Percentiles rank a stretch among this genome's conserved stretches.
Evolutionary conservation across 805 yeast species (phyloP).

Genomic region (Wickerhamiella occidentalis): DNA sequence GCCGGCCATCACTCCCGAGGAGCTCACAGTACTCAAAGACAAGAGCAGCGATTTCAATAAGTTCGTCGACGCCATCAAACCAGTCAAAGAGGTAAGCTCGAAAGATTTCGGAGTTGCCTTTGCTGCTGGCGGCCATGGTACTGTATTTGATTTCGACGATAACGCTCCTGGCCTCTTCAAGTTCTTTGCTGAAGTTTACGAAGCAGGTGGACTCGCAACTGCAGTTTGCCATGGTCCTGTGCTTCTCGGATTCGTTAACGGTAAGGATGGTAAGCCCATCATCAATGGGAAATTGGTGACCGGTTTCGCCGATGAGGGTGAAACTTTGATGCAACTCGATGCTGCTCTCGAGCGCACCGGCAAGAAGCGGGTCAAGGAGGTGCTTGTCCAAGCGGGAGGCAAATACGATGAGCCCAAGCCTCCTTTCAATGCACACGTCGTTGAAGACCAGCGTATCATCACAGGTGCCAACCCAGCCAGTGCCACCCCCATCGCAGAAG

Average conservation of each 20-base stretch:
- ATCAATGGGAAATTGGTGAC: conserved; percentile 44
- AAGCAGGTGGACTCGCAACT: conserved; percentile 42
- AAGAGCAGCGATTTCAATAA: conserved; percentile 31
- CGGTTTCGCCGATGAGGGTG: conserved; percentile 51
- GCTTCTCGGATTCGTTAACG: conserved; percentile 38
- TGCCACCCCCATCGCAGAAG: conserved; percentile 38
- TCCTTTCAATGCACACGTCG: conserved; percentile 30
- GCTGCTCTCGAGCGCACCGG: conserved; percentile 24
- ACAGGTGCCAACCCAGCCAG: conserved; percentile 57
- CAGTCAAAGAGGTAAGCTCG: conserved; percentile 39
- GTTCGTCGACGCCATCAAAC: conserved; percentile 33
- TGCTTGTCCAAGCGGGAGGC: conserved; percentile 33
- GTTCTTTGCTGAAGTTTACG: conserved; percentile 37
- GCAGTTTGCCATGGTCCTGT: conserved; percentile 63
- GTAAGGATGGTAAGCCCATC: conserved; percentile 33
- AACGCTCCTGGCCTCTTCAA: conserved; percentile 36
- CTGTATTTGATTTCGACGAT: conserved; percentile 43
- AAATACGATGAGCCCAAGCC: conserved; percentile 36
- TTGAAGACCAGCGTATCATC: conserved; percentile 46
- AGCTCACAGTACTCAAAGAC: conserved; percentile 32
- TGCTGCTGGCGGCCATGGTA: conserved; percentile 59
- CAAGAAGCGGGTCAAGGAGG: conserved; percentile 31
- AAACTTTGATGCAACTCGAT: conserved; percentile 27
- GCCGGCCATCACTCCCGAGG: conserved; percentile 37
- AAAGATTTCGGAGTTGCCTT: conserved; percentile 42